Conservation (phyloP, 352 stramenopile species). For the Phytophthora syringae region DNA sequence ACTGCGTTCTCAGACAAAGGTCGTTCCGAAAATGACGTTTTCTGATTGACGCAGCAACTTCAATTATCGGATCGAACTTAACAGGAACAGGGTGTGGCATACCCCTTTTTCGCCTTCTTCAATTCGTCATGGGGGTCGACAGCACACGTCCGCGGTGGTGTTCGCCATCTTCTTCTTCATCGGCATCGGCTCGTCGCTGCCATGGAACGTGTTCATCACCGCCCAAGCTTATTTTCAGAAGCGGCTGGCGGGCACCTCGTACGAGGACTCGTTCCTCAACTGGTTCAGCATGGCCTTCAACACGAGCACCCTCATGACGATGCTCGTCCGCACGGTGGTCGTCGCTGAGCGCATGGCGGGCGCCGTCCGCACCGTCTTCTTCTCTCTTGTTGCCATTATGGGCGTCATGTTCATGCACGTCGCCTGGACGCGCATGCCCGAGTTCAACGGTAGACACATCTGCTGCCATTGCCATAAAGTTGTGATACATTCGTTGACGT, state of each 20-base stretch:
- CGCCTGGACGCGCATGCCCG: constrained; percentile 72
- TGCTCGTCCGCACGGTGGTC: constrained; percentile 72
- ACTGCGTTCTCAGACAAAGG: too few relatives aligned
- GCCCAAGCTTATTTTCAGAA: constrained; percentile 80
- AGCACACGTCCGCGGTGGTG: constrained; percentile 47
- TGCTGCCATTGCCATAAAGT: background rate
- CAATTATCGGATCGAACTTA: too few relatives aligned
- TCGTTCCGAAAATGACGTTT: too few relatives aligned
- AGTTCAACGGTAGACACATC: constrained; percentile 54
- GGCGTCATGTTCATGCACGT: constrained; percentile 76
- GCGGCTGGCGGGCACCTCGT: constrained; percentile 63
- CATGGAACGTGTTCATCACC: constrained; percentile 91
- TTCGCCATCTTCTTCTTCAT: constrained; percentile 84
- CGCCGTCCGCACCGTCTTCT: constrained; percentile 68
- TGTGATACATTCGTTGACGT: constrained; percentile 2
- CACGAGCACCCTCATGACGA: constrained; percentile 76
- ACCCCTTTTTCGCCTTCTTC: constrained; percentile 2
- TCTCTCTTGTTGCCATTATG: constrained; percentile 71
- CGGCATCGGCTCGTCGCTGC: constrained; percentile 76
- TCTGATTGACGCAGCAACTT: too few relatives aligned
- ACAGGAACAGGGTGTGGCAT: too few relatives aligned
- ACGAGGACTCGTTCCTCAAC: constrained; percentile 85
- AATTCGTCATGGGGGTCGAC: constrained; percentile 25
- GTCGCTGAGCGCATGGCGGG: constrained; percentile 68
- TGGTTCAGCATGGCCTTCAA: constrained; percentile 90